These are phyloP conservation scores for Pestalotiopsis sp. DNA, from an alignment of 2,329 filamentous ascomycete genomes.

Conservation along the genomic window DNA sequence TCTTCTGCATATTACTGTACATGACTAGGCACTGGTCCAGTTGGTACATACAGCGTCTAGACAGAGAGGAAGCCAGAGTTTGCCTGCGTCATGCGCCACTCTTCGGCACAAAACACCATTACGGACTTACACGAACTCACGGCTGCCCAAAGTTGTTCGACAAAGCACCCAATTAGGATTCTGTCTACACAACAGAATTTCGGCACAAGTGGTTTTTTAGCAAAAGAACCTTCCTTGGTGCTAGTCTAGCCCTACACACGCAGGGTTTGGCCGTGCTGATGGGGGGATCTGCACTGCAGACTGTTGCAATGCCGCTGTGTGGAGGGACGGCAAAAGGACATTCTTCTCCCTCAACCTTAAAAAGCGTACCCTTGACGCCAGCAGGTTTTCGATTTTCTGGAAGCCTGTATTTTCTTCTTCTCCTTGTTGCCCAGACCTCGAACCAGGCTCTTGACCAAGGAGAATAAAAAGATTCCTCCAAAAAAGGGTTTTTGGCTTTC, in stretches of 20 bases:
- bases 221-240: not conserved
- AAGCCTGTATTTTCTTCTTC: not conserved
- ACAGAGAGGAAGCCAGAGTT: not conserved
- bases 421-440: not conserved
- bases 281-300: not conserved
- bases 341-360: not conserved
- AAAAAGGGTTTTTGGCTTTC: not conserved
- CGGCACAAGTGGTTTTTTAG: not conserved
- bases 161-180: not conserved
- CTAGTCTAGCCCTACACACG: not conserved
- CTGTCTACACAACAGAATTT: not conserved
- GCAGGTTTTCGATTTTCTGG: not conserved
- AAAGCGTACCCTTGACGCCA: not conserved
- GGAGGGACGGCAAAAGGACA: not conserved
- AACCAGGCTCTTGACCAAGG: not conserved
- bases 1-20: not conserved
- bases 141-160: not conserved
- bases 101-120: not conserved
- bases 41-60: not conserved
- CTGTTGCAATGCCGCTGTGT: not conserved
- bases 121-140: not conserved
- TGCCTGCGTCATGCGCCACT: not conserved
- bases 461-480: not conserved
- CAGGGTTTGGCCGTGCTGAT: not conserved
- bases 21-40: not conserved